Conservation (phyloP, 192 early-diverging fungal genomes). For the Gamsiella multidivaricata region DNA sequence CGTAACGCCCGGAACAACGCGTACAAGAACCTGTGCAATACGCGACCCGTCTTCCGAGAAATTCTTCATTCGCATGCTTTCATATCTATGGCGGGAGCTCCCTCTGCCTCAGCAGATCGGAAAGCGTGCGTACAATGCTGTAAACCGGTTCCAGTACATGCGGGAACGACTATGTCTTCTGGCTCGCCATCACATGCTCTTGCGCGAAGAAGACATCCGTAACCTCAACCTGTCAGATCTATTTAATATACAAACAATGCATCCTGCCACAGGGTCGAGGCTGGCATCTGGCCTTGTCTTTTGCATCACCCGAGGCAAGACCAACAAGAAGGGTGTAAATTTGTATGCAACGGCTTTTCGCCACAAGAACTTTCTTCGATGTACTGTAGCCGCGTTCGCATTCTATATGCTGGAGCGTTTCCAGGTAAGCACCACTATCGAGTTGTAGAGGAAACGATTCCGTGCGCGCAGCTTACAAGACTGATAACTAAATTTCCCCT, state of each 20-base stretch:
- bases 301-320: conserved; percentile 12
- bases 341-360: conserved; percentile 23
- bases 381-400: conserved; percentile 17
- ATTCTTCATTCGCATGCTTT: conserved; percentile 12
- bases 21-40: background rate
- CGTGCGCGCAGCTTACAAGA: background rate
- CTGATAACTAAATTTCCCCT: background rate
- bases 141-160: conserved; percentile 6
- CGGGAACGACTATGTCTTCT: conserved; percentile 19
- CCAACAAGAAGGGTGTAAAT: conserved; percentile 7
- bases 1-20: background rate
- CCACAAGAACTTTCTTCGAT: conserved; percentile 12
- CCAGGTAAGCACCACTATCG: background rate
- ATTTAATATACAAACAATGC: background rate
- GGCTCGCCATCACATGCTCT: conserved; percentile 35
- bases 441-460: conserved; percentile 9
- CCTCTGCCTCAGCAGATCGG: background rate
- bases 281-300: conserved; percentile 9
- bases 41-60: conserved; percentile 16
- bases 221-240: conserved; percentile 12
- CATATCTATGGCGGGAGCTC: background rate
- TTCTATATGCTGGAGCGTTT: conserved; percentile 44
- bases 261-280: background rate
- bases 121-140: background rate
- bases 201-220: conserved; percentile 34